Evolutionary conservation across 2,329 filamentous ascomycete species (phyloP).

Genomic region (Chaetomiaceae sp.): DNA sequence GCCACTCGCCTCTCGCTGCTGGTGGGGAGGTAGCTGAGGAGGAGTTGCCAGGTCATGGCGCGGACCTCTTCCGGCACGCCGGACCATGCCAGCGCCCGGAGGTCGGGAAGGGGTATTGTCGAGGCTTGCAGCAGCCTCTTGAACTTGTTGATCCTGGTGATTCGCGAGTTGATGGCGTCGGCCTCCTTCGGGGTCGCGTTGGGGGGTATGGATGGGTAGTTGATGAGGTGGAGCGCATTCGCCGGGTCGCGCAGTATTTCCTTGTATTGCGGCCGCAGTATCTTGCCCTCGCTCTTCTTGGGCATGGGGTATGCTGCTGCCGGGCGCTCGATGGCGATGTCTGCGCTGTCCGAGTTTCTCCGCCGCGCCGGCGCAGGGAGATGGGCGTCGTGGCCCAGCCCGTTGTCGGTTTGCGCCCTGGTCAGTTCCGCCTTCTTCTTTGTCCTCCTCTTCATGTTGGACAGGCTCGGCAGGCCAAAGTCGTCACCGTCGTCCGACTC

Average conservation of each 20-base stretch:
- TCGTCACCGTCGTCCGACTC: conserved; percentile 91
- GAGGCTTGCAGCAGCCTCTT: conserved; percentile 92
- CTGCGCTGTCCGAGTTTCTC: conserved; percentile 76
- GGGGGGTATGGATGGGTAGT: conserved; percentile 69
- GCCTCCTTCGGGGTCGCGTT: conserved; percentile 77
- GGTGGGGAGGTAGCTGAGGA: conserved; percentile 93
- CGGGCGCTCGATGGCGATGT: conserved; percentile 88
- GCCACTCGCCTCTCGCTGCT: conserved; percentile 88
- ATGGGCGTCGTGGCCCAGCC: conserved; percentile 36
- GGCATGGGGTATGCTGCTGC: conserved; percentile 78
- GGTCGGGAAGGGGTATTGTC: conserved; percentile 77
- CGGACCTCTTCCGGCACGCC: conserved; percentile 92
- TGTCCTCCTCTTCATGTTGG: conserved; percentile 78
- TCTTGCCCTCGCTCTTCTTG: conserved; percentile 90
- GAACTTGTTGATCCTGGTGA: conserved; percentile 96
- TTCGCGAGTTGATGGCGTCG: conserved; percentile 80
- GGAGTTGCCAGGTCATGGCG: conserved; percentile 97
- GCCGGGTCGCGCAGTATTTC: conserved; percentile 86
- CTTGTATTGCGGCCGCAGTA: conserved; percentile 93
- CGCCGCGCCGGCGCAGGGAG: conserved; percentile 41
- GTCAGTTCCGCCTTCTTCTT: conserved; percentile 45
- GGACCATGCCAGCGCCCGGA: conserved; percentile 86
- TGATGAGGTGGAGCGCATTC: conserved; percentile 91
- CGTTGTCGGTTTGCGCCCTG: conserved; percentile 28
- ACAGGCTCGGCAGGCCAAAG: conserved; percentile 88